phyloP scores from a whole-genome alignment of 345 rosid species.

The Jatropha curcas region DNA sequence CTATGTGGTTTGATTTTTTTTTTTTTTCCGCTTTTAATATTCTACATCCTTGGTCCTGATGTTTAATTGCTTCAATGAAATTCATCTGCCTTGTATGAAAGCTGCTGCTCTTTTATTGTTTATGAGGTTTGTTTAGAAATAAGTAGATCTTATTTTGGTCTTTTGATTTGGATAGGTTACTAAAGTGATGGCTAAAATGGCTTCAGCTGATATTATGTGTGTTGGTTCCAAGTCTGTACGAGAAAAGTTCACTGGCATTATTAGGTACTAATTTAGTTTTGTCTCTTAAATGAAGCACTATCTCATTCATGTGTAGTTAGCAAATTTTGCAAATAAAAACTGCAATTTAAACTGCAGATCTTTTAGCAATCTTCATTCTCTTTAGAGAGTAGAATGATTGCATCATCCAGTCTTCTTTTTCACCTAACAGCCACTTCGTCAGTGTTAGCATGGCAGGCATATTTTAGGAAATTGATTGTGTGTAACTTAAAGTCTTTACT shows the following conservation, averaged over 20 bases:
- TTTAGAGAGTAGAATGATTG: not conserved
- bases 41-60: not conserved
- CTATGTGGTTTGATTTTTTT: not conserved
- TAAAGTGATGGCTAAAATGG: conserved; percentile 77
- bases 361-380: not conserved
- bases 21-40: not conserved
- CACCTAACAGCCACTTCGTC: not conserved
- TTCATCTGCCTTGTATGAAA: not conserved
- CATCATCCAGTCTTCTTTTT: not conserved
- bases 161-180: conserved; percentile 53
- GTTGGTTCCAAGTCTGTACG: conserved; percentile 73
- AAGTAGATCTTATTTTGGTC: not conserved
- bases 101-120: not conserved
- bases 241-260: conserved; percentile 81
- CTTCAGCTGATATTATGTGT: conserved; percentile 81
- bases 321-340: not conserved
- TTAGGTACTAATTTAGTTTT: conserved; percentile 45
- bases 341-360: too few relatives aligned
- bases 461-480: not conserved
- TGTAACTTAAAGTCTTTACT: not conserved
- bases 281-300: not conserved
- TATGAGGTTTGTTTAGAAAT: not conserved
- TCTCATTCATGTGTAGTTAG: not conserved
- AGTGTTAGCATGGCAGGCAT: not conserved
- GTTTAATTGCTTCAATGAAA: too few relatives aligned